Evolutionary conservation across 2,329 filamentous ascomycete species (phyloP).

Genomic region (Phialocephala subalpina): DNA sequence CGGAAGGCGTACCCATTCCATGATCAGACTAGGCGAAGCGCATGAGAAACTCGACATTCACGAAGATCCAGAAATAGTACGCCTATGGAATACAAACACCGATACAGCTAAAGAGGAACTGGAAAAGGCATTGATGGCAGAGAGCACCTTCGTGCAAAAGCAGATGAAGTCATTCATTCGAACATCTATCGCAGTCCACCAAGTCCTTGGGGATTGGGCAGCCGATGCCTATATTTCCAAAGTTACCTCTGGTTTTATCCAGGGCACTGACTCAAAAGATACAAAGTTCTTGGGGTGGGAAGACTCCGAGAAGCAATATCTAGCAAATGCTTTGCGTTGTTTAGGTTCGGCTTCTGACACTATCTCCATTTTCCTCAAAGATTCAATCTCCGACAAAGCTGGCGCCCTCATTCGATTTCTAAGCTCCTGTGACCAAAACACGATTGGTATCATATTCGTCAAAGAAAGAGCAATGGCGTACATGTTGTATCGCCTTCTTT

Average conservation of each 20-base stretch:
- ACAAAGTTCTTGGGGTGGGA: slow-evolving; percentile 6
- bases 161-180: slow-evolving; percentile 12
- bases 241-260: slow-evolving; percentile 15
- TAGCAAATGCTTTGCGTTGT: slow-evolving; percentile 17
- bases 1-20: too few relatives aligned
- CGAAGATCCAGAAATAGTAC: too few relatives aligned
- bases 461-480: slow-evolving; percentile 5
- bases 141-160: slow-evolving; percentile 17
- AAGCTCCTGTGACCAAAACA: slow-evolving; percentile 14
- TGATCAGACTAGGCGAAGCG: too few relatives aligned
- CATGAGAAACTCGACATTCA: too few relatives aligned
- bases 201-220: slow-evolving; percentile 13
- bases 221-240: slow-evolving; percentile 11
- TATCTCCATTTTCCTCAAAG: not conserved
- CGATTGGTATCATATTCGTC: slow-evolving; percentile 21
- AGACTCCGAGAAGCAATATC: slow-evolving; percentile 15
- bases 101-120: too few relatives aligned
- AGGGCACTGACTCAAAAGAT: slow-evolving; percentile 14
- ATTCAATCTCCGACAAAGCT: slow-evolving; percentile 19
- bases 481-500: not conserved
- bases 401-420: slow-evolving; percentile 18
- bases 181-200: slow-evolving; percentile 1
- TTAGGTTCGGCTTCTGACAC: slow-evolving; percentile 9
- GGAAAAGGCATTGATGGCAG: slow-evolving; percentile 5
- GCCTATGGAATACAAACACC: too few relatives aligned